Conservation (phyloP, 345 rosid species). For the Geranium brycei region DNA sequence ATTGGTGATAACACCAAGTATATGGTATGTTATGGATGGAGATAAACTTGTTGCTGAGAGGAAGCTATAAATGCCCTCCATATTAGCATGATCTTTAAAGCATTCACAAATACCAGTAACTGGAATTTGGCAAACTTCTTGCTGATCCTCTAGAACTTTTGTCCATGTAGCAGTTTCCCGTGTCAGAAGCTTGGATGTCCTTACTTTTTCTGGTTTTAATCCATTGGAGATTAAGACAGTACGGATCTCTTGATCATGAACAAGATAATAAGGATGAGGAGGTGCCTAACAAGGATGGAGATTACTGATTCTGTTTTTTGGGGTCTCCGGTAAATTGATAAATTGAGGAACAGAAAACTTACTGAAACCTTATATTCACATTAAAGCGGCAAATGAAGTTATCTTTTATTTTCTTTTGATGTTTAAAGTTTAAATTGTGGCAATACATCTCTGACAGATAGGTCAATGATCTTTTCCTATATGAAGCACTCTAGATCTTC, state of each 20-base stretch:
- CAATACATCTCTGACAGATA: background rate
- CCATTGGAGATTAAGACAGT: constrained; percentile 9
- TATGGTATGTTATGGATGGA: constrained; percentile 10
- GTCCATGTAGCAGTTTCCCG: constrained; percentile 19
- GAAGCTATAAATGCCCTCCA: constrained; percentile 16
- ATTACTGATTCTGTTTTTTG: background rate
- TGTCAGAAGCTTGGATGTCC: constrained; percentile 13
- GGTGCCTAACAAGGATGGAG: background rate
- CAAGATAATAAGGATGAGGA: background rate
- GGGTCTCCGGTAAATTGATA: background rate
- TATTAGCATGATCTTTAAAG: constrained; percentile 23
- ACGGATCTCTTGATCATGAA: background rate
- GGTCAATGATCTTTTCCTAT: background rate
- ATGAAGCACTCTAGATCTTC: background rate
- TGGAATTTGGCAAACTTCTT: constrained; percentile 17
- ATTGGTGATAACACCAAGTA: constrained; percentile 8
- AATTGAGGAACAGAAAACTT: no score
- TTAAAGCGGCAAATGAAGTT: no score
- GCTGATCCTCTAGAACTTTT: no score
- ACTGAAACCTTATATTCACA: background rate
- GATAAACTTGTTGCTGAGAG: constrained; percentile 6
- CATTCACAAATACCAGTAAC: constrained; percentile 24
- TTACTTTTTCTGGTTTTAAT: constrained; percentile 15
- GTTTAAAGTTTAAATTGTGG: background rate
- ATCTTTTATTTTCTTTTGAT: background rate